Evolutionary conservation across 192 early-diverging fungal genomes (phyloP), one percentile per base, ranked within the genome.

Genomic region (Pilobolus umbonatus): DNA sequence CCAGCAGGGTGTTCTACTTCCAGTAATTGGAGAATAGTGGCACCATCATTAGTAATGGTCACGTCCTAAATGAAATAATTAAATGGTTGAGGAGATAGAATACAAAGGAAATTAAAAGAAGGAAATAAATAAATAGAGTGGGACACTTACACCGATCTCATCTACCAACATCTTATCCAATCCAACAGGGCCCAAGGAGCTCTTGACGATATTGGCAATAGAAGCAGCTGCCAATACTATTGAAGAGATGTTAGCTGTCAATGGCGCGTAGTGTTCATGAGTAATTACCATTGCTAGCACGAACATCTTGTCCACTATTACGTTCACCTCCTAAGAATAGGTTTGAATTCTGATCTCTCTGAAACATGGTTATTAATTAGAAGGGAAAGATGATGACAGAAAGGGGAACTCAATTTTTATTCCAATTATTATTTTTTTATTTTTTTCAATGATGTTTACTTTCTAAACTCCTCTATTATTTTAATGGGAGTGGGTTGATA

Each of bases 141-240:
- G n/a, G n/a, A n/a, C n/a, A 74, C 80, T 76, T 82, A 93, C 91
- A 53, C 97, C 97, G 75, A 99, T 94, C 64, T 99, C 97, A 74
- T 99, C 95, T 14, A 99, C 97, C 50, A 99, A 72, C 97, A 99
- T 99, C 80, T 99, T 99, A 76, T 99, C 97, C 36, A 99, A 82
- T 15, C 97, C 97, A 53, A 99, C 97, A 28, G 97, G 97, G 14
- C 97, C 97, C 39, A 99, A 79, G 26, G 95, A 98, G n/a, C 85
- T 90, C 79, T 97, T 97, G 48, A 99, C 91, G 68, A 99, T 95
- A 68, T 99, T 99, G 57, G 95, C 91, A 65, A 99, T 94, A 22
- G 97, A 89, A 42, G 87, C 69, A 12, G 91, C 95, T 29, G 97
- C 95, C 69, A 98, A 78, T n/a, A n/a, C n/a, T n/a, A n/a, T n/a